Percentiles rank a stretch among this genome's conserved stretches.
Conservation (phyloP, 345 rosid genomes). For the Moringa oleifera region DNA sequence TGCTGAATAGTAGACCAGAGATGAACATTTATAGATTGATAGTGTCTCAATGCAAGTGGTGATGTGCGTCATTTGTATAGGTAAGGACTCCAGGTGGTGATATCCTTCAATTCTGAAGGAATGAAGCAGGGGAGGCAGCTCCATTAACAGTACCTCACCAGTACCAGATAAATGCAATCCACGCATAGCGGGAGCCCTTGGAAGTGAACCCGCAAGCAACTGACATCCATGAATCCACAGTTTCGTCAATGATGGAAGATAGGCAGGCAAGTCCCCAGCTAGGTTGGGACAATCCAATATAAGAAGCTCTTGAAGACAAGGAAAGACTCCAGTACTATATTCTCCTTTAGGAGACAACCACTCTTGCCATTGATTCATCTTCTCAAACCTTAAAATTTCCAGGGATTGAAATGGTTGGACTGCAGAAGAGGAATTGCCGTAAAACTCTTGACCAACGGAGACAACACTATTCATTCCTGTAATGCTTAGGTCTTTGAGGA, state of each 20-base stretch:
- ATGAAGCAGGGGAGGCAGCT: too few relatives aligned
- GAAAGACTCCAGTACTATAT: conserved; percentile 25
- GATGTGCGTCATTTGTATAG: too few relatives aligned
- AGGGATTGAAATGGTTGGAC: conserved; percentile 26
- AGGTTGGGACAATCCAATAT: conserved; percentile 25
- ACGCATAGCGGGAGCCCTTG: too few relatives aligned
- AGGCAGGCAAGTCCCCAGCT: conserved; percentile 13
- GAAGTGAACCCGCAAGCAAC: too few relatives aligned
- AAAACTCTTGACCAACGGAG: conserved; percentile 24
- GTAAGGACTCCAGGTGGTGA: too few relatives aligned
- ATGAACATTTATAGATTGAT: too few relatives aligned
- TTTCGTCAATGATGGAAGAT: conserved; percentile 27
- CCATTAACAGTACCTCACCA: too few relatives aligned
- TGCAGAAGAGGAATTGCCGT: conserved; percentile 3
- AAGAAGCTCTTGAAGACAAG: conserved; percentile 29
- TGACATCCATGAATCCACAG: conserved; percentile 23
- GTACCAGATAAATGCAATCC: too few relatives aligned
- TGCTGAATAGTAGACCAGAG: too few relatives aligned
- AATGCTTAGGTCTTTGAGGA: conserved; percentile 31
- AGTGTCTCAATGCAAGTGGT: too few relatives aligned
- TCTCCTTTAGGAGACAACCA: conserved; percentile 23
- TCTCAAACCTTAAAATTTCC: conserved; percentile 20
- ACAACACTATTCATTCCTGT: conserved; percentile 22
- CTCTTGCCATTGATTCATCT: conserved; percentile 23
- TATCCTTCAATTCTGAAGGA: too few relatives aligned